Evolutionary conservation across 1,284 basidiomycete genomes (phyloP).

Genomic region (Austroboletus niveus): DNA sequence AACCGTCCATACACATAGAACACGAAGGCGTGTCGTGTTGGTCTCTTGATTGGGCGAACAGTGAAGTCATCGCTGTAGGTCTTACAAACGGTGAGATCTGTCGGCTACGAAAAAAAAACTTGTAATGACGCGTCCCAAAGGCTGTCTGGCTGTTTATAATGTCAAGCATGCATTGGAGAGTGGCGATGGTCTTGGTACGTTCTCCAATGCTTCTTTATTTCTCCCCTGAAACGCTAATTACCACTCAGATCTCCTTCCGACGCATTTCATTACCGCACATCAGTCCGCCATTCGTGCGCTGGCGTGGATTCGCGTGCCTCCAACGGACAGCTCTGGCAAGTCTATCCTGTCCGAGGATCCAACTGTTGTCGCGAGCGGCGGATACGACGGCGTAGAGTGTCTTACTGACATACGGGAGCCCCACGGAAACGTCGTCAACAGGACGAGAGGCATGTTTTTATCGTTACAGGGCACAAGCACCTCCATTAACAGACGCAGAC

Average conservation of each 20-base stretch:
- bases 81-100: slow-evolving; percentile 71
- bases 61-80: slow-evolving; percentile 74
- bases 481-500: slow-evolving; percentile 36
- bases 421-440: slow-evolving; percentile 61
- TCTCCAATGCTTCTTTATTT: neutral
- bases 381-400: slow-evolving; percentile 74
- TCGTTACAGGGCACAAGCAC: neutral
- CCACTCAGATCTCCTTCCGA: slow-evolving; percentile 51
- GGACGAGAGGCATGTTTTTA: slow-evolving; percentile 60
- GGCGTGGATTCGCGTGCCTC: slow-evolving; percentile 69
- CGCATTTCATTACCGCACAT: slow-evolving; percentile 69
- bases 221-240: neutral
- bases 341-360: slow-evolving; percentile 55
- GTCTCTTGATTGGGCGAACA: slow-evolving; percentile 86
- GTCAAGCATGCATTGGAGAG: slow-evolving; percentile 51
- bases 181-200: slow-evolving; percentile 29
- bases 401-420: slow-evolving; percentile 74
- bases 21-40: slow-evolving; percentile 71
- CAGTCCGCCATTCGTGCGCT: slow-evolving; percentile 77
- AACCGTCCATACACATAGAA: slow-evolving; percentile 68
- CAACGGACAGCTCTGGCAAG: slow-evolving; percentile 46
- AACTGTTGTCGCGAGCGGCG: slow-evolving; percentile 68
- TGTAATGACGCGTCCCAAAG: slow-evolving; percentile 39
- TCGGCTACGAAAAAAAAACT: neutral
- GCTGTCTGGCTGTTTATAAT: slow-evolving; percentile 74